These are phyloP conservation scores for Lactuca saligna DNA, from an alignment of 129 eudicot genomes.

Conservation along the genomic window DNA sequence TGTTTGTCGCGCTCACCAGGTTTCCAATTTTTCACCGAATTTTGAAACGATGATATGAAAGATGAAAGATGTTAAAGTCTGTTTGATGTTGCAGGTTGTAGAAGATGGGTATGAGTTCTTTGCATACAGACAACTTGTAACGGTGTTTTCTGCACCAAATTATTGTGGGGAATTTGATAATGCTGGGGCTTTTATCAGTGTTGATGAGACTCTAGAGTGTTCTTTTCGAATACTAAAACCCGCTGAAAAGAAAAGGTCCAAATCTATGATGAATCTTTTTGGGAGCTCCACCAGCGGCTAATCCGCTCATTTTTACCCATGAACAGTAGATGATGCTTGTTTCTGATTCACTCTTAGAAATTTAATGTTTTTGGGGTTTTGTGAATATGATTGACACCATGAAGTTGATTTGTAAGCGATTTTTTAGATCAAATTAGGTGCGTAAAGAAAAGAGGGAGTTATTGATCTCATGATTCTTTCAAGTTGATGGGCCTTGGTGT, in stretches of 20 bases:
- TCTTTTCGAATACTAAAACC: constrained; percentile 56
- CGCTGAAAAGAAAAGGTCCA: constrained; percentile 46
- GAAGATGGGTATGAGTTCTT: constrained; percentile 55
- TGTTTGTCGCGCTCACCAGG: constrained; percentile 68
- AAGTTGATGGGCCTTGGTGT: too few relatives aligned
- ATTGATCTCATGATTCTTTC: too few relatives aligned
- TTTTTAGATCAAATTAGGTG: not conserved
- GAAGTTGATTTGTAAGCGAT: not conserved
- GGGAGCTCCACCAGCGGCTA: constrained; percentile 37
- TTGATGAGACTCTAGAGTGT: constrained; percentile 49
- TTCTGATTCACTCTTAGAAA: not conserved
- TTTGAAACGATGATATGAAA: not conserved
- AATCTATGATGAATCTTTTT: constrained; percentile 38
- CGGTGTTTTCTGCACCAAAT: constrained; percentile 51
- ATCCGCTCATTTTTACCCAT: not conserved
- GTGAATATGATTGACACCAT: not conserved
- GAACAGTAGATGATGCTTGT: not conserved
- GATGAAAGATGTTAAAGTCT: not conserved
- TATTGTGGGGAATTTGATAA: constrained; percentile 49
- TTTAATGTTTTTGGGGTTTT: not conserved
- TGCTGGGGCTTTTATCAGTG: constrained; percentile 51
- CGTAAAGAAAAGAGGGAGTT: not conserved
- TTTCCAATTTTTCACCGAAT: not conserved
- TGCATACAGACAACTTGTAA: constrained; percentile 48
- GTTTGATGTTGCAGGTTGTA: constrained; percentile 44